Evolutionary conservation across 1,139 yeast genomes (phyloP).

Genomic region (Scheffersomyces illinoinensis): DNA sequence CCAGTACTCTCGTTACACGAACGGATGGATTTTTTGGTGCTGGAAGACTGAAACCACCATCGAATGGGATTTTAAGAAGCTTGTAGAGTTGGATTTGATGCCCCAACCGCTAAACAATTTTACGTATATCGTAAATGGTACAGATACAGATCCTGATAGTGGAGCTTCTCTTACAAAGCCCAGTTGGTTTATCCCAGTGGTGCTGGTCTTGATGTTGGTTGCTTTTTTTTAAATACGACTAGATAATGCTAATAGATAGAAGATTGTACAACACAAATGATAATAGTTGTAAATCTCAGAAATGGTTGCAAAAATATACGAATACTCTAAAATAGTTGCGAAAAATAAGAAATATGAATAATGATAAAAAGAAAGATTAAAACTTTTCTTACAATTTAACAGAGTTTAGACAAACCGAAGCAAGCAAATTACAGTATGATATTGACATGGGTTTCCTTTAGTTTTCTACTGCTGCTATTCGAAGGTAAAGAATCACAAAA

Average conservation of each 20-base stretch:
- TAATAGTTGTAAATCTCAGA: neutral
- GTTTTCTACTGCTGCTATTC: neutral
- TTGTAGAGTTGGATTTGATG: conserved; percentile 50
- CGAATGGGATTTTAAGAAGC: conserved; percentile 63
- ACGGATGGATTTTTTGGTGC: conserved; percentile 73
- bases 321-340: neutral
- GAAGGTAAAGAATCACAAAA: neutral
- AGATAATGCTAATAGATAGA: neutral
- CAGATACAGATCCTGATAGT: conserved; percentile 24
- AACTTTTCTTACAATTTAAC: neutral
- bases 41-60: conserved; percentile 62
- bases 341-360: neutral
- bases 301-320: neutral
- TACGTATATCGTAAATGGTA: conserved; percentile 40
- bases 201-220: neutral
- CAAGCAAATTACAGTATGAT: neutral
- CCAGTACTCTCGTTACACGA: conserved; percentile 38
- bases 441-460: neutral
- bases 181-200: neutral
- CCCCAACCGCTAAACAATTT: conserved; percentile 60
- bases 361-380: neutral
- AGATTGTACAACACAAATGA: neutral
- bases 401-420: neutral
- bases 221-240: neutral
- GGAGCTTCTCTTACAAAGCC: conserved; percentile 1